Evolutionary conservation across 169 alveolate genomes (phyloP).

Genomic region (Babesia ovata): DNA sequence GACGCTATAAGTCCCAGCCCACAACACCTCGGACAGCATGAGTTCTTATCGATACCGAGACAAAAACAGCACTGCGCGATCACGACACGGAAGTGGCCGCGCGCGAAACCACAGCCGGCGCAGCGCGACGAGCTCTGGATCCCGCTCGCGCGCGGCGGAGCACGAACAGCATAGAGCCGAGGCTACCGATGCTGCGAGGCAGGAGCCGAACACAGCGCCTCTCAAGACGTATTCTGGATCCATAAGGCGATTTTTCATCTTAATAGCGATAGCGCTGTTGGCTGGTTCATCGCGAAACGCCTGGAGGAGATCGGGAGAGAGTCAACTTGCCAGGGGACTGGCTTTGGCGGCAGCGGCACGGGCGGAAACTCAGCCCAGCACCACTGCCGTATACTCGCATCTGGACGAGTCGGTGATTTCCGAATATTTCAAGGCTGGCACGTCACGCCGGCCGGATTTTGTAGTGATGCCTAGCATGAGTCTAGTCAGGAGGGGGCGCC

Average conservation of each 20-base stretch:
- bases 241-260: not conserved
- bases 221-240: not conserved
- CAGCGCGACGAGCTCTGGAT: too few relatives aligned
- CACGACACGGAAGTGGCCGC: not conserved
- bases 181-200: not conserved
- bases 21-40: constrained; percentile 1
- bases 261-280: not conserved
- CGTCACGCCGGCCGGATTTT: not conserved
- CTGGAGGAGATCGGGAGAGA: not conserved
- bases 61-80: not conserved
- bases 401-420: not conserved
- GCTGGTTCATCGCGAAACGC: not conserved
- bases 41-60: not conserved
- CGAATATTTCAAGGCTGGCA: not conserved
- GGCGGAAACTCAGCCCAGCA: not conserved
- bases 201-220: not conserved
- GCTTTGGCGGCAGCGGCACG: not conserved
- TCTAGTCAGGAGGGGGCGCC: constrained; percentile 7
- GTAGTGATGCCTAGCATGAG: constrained; percentile 8
- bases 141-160: too few relatives aligned
- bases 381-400: constrained; percentile 2
- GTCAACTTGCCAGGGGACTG: not conserved
- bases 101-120: too few relatives aligned
- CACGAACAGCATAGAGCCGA: not conserved
- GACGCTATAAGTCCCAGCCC: not conserved